phyloP scores from a whole-genome alignment of 2,329 filamentous ascomycete species.

The Apiospora kogelbergensis region DNA sequence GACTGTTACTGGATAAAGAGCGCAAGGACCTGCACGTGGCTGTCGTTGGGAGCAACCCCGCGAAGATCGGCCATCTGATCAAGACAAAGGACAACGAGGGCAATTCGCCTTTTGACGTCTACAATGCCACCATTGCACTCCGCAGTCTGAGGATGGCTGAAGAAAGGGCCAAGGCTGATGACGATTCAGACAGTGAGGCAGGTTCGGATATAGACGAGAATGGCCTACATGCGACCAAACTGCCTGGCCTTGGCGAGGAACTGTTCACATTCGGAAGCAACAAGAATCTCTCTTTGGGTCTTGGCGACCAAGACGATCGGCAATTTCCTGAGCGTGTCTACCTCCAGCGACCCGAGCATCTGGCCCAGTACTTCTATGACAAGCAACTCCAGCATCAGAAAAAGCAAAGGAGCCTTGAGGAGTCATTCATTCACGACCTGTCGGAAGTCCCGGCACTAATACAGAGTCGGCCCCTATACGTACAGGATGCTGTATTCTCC shows the following conservation, averaged over 20 bases:
- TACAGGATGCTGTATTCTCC: constrained; percentile 82
- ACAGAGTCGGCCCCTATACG: constrained; percentile 68
- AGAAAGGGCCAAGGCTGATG: constrained; percentile 40
- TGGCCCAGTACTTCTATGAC: constrained; percentile 71
- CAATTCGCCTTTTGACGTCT: constrained; percentile 91
- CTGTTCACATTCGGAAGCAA: constrained; percentile 95
- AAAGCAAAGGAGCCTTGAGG: constrained; percentile 27
- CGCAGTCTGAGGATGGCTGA: constrained; percentile 56
- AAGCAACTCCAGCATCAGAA: constrained; percentile 58
- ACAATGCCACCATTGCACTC: constrained; percentile 80
- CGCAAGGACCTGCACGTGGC: constrained; percentile 62
- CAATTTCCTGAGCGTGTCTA: constrained; percentile 86
- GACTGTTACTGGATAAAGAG: constrained; percentile 78
- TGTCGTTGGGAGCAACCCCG: constrained; percentile 55
- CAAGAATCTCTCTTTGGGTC: constrained; percentile 87
- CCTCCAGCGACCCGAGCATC: constrained; percentile 73
- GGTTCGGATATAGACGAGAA: constrained; percentile 33
- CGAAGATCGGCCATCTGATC: constrained; percentile 73
- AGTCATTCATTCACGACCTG: constrained; percentile 29
- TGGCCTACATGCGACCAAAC: constrained; percentile 23
- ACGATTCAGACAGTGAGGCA: constrained; percentile 56
- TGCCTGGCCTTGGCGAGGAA: constrained; percentile 66
- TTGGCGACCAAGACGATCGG: constrained; percentile 93
- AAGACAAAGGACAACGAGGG: constrained; percentile 96
- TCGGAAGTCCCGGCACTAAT: constrained; percentile 71